A percentile compares a stretch with the other conserved stretches of the same genome.
Evolutionary conservation across 768 basidiomycete species (phyloP).

Genomic region (Vararia minispora): DNA sequence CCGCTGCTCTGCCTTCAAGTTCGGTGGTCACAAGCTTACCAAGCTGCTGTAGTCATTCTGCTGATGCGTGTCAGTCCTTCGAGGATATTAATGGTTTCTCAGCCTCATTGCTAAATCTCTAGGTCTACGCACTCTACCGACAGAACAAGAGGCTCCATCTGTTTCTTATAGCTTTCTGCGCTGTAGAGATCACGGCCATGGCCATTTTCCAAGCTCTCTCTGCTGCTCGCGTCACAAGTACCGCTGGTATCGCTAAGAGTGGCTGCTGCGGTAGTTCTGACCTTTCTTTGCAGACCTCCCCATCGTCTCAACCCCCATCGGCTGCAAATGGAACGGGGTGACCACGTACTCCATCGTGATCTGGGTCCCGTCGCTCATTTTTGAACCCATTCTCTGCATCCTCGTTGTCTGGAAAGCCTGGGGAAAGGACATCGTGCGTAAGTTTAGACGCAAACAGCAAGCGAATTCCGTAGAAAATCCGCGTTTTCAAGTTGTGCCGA

Average conservation of each 20-base stretch:
- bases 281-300: neutral
- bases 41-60: neutral
- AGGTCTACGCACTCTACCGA: constrained; percentile 1
- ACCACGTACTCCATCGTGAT: neutral
- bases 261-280: neutral
- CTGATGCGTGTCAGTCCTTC: neutral
- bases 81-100: too few species aligned
- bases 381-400: constrained; percentile 1
- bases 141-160: neutral
- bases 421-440: neutral
- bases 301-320: neutral
- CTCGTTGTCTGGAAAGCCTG: constrained; percentile 4
- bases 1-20: neutral
- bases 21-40: neutral
- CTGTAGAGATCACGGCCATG: neutral
- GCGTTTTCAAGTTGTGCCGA: too few species aligned
- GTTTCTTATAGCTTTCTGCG: neutral
- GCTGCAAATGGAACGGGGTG: constrained; percentile 1
- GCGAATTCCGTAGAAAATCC: neutral
- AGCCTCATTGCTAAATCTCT: neutral
- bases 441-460: neutral
- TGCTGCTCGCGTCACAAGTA: neutral
- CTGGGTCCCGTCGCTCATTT: constrained; percentile 2
- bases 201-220: neutral
- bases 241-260: neutral